phyloP scores from a whole-genome alignment of 345 rosid species.

The Populus tremula region DNA sequence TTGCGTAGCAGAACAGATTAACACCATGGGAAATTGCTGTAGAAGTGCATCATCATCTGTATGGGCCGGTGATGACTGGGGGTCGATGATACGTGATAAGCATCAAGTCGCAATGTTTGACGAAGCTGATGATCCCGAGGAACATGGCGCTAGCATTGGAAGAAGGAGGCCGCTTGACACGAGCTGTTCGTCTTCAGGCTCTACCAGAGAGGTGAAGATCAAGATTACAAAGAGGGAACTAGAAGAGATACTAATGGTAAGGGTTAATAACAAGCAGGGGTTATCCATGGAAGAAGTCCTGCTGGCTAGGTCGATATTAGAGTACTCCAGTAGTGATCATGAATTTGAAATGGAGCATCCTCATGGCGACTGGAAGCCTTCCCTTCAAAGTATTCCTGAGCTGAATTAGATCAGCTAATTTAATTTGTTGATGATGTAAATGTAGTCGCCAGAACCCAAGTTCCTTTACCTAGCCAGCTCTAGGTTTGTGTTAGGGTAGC shows the following conservation, averaged over 20 bases:
- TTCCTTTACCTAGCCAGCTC: not conserved
- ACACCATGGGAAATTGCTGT: conserved; percentile 50
- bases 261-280: conserved; percentile 43
- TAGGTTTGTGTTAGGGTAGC: not conserved
- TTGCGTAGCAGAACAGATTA: not conserved
- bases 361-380: conserved; percentile 60
- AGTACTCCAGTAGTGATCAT: not conserved
- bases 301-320: conserved; percentile 19
- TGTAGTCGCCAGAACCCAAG: not conserved
- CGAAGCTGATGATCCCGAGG: not conserved
- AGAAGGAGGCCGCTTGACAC: conserved; percentile 19
- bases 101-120: not conserved
- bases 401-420: conserved; percentile 14
- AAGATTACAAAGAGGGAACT: conserved; percentile 68
- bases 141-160: not conserved
- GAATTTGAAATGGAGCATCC: conserved; percentile 3
- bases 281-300: conserved; percentile 39
- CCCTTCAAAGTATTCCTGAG: conserved; percentile 75
- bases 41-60: conserved; percentile 10
- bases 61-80: conserved; percentile 49
- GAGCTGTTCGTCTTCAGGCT: conserved; percentile 5
- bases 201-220: conserved; percentile 55
- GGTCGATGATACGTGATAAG: not conserved
- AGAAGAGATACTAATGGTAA: conserved; percentile 43
- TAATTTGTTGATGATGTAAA: not conserved